phyloP scores from a whole-genome alignment of 1,139 yeast species.

The Kodamaea arcana region DNA sequence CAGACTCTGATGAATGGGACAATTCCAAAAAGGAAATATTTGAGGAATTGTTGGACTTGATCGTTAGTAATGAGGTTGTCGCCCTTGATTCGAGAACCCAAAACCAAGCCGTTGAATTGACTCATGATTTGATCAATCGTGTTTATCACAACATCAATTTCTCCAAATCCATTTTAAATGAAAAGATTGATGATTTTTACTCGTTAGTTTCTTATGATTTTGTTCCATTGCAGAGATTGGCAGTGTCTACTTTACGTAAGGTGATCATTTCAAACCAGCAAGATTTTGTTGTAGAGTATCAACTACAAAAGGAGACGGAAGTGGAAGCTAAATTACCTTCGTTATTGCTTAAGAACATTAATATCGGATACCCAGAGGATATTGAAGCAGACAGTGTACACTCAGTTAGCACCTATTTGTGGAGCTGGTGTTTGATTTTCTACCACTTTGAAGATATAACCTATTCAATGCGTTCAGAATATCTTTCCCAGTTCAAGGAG shows the following conservation, averaged over 20 bases:
- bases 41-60: conserved; percentile 39
- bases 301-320: conserved; percentile 36
- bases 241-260: conserved; percentile 31
- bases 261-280: conserved; percentile 43
- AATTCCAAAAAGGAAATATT: conserved; percentile 20
- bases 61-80: conserved; percentile 23
- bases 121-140: conserved; percentile 32
- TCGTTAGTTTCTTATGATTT: conserved; percentile 22
- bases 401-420: conserved; percentile 45
- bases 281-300: conserved; percentile 58
- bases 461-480: conserved; percentile 56
- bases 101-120: conserved; percentile 31
- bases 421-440: conserved; percentile 69
- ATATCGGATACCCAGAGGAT: conserved; percentile 26
- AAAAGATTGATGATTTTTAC: conserved; percentile 18
- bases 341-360: conserved; percentile 23
- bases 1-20: conserved; percentile 25
- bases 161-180: conserved; percentile 12
- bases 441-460: conserved; percentile 65
- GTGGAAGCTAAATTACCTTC: conserved; percentile 32
- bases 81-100: conserved; percentile 11
- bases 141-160: conserved; percentile 18
- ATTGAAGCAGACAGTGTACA: conserved; percentile 30
- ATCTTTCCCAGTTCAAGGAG: conserved; percentile 53
- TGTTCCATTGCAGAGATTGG: conserved; percentile 31